phyloP scores from a whole-genome alignment of 108 stramenopile species.

The Skeletonema tropicum region DNA sequence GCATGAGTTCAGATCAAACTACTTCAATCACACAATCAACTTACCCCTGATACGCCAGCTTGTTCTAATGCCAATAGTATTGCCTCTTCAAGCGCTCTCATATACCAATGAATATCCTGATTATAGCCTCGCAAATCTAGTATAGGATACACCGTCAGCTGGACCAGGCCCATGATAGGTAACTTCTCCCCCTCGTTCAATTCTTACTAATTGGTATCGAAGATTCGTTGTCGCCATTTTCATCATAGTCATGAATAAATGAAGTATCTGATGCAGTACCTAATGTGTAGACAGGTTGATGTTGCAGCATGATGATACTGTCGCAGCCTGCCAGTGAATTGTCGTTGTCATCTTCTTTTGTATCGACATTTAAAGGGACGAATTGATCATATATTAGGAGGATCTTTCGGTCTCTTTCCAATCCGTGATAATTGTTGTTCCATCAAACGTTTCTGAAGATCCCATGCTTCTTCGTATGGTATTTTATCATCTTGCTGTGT shows the following conservation, averaged over 20 bases:
- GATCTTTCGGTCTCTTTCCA: constrained; percentile 48
- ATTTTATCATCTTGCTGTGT: constrained; percentile 16
- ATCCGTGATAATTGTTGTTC: constrained; percentile 55
- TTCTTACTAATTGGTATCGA: constrained; percentile 68
- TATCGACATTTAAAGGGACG: constrained; percentile 32
- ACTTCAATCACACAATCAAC: constrained; percentile 17
- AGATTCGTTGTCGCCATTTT: constrained; percentile 4
- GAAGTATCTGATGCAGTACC: constrained; percentile 82
- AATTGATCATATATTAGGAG: constrained; percentile 50
- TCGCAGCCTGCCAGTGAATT: constrained; percentile 51
- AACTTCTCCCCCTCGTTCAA: constrained; percentile 97
- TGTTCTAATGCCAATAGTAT: constrained; percentile 72
- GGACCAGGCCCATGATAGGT: constrained; percentile 99
- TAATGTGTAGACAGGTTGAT: constrained; percentile 83
- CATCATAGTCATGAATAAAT: constrained; percentile 52
- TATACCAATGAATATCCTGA: constrained; percentile 98
- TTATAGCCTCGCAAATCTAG: constrained; percentile 88
- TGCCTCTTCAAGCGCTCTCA: constrained; percentile 91
- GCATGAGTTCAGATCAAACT: neutral
- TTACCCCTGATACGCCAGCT: constrained; percentile 43
- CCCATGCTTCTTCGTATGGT: constrained; percentile 60
- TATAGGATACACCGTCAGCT: constrained; percentile 94
- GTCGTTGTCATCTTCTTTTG: neutral
- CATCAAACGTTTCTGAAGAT: constrained; percentile 58
- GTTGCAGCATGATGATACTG: constrained; percentile 73